These are phyloP conservation scores for Chamaenerion angustifolium DNA, from an alignment of 345 rosid genomes.

Conservation along the genomic window DNA sequence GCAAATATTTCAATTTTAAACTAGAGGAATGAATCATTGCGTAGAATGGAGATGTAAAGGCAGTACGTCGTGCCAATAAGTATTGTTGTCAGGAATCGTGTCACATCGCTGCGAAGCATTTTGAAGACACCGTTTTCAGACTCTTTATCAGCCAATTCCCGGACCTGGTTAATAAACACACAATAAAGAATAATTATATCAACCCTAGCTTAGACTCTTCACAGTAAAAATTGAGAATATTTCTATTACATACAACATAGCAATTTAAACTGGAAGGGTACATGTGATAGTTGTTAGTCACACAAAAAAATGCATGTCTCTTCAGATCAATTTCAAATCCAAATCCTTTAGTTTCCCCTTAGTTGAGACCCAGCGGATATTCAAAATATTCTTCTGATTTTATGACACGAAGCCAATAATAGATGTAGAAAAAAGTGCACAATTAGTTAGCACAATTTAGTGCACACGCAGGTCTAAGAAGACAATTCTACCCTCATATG, in stretches of 20 bases:
- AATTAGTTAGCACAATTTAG: no score
- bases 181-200: not conserved
- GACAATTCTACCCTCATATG: no score
- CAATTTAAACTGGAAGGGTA: no score
- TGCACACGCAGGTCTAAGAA: no score
- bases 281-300: not conserved
- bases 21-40: constrained; percentile 8
- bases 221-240: no score
- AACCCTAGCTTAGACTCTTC: not conserved
- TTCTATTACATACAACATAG: no score
- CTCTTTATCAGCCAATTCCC: constrained; percentile 96
- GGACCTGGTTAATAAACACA: constrained; percentile 41
- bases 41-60: constrained; percentile 11
- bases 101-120: constrained; percentile 93
- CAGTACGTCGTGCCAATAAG: constrained; percentile 97
- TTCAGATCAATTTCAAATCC: not conserved
- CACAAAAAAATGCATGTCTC: not conserved
- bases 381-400: not conserved
- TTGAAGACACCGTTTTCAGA: constrained; percentile 88
- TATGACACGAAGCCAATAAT: no score
- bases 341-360: not conserved
- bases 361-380: not conserved
- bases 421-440: not conserved
- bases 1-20: constrained; percentile 14
- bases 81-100: constrained; percentile 95